Conservation (phyloP, 768 basidiomycete genomes). For the Tubosaeta brunneosetosa region DNA sequence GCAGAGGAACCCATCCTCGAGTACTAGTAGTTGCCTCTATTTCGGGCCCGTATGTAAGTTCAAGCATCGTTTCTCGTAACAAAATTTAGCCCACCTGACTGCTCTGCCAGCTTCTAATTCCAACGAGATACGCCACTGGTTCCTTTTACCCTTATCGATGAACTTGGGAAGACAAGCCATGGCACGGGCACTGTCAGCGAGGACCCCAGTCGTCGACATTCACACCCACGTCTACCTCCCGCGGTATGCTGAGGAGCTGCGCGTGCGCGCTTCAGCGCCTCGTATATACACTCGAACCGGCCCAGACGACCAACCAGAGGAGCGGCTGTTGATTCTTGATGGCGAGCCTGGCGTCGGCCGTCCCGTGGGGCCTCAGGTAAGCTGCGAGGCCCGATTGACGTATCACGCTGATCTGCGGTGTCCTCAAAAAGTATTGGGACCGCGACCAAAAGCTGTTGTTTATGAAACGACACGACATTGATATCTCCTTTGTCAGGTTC, state of each 20-base stretch:
- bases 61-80: slow-evolving; percentile 6
- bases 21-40: not conserved
- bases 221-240: slow-evolving; percentile 87
- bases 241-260: slow-evolving; percentile 66
- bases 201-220: slow-evolving; percentile 61
- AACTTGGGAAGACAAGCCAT: slow-evolving; percentile 20
- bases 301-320: slow-evolving; percentile 48
- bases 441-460: slow-evolving; percentile 72
- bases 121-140: slow-evolving; percentile 7
- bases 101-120: slow-evolving; percentile 6
- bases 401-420: slow-evolving; percentile 7
- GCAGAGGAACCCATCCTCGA: slow-evolving; percentile 5
- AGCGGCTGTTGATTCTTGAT: slow-evolving; percentile 73
- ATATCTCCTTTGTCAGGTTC: slow-evolving; percentile 74
- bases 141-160: slow-evolving; percentile 25
- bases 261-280: slow-evolving; percentile 59
- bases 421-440: slow-evolving; percentile 64
- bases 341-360: slow-evolving; percentile 76
- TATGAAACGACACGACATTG: slow-evolving; percentile 80
- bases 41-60: slow-evolving; percentile 14
- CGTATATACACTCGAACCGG: slow-evolving; percentile 51
- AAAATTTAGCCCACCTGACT: slow-evolving; percentile 17
- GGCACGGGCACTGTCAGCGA: slow-evolving; percentile 18
- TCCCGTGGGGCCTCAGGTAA: slow-evolving; percentile 74
- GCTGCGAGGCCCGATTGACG: slow-evolving; percentile 2